Evolutionary conservation across 495 filamentous ascomycete genomes (phyloP), one percentile per base, ranked within the genome.

Genomic region (Penicillium angulare): DNA sequence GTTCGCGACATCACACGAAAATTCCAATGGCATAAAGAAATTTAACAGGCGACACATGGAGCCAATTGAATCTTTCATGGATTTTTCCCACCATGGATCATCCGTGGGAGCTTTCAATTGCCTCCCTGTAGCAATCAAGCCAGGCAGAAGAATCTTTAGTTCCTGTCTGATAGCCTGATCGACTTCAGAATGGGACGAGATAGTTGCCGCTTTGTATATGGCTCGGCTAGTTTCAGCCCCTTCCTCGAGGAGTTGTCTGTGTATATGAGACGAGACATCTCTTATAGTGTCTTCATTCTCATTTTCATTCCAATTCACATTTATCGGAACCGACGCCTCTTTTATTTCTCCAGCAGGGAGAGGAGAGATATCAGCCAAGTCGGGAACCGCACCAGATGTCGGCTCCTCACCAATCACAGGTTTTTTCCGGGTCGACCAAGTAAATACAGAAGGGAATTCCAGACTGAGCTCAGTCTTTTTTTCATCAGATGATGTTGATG

Each of bases 1-100:
- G 7, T 33, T 7, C 12, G 5, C 26, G 15, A 45, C 15, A 8
- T 32, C 27, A n/a, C 43, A 45, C 0, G 43, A 26, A 17, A 17
- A 45, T 21, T 18, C 43, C 4, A 45, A 21, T 0, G 43, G 43
- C 15, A 45, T 17, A 17, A 45, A 45, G 13, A 45, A 45, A 9
- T 45, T 45, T 8, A 45, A 45, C 3, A 45, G 43, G 7, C 43
- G 43, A 12, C 27, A 45, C 13, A 45, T 13, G n/a, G n/a, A 7
- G 17, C 43, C n/a, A 1, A 45, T 13, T 12, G 18, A 5, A 3
- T 33, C 26, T 20, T 45, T 45, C 26, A 45, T 13, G 16, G 7
- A 7, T 13, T 0, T 12, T 20, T 45, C 26, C 43, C 43, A 45
- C 2, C 15, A 15, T 33, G 43, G 27, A 15, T 5, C 1, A 2